Base-by-base conservation (phyloP, 2,329 filamentous ascomycete genomes). In the Talaromyces sp. region DNA sequence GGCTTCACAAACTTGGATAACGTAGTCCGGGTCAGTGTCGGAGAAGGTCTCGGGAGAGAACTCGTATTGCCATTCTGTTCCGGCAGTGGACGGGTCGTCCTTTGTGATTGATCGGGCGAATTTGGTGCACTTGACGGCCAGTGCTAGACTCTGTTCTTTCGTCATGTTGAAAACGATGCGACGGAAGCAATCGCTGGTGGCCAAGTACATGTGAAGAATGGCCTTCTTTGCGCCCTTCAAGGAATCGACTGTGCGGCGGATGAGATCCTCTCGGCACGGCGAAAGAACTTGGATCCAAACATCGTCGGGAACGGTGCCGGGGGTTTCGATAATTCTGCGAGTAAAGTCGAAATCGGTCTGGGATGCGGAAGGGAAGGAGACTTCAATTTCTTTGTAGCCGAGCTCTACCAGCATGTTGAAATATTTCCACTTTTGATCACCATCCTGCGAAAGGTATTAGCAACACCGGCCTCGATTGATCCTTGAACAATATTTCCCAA, bases 261-360 rank as follows among this genome's bases (percentile, higher is more conserved):
- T 97, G 74, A 98, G 88, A 76, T 98, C 94, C 75, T 92, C 89
- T 70, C 94, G 89, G 77, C 93, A 98, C 5, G 94, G 94, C 5
- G 92, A 93, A 60, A 98, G 88, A 62, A 97, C 94, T 77, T 97
- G 93, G 66, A 98, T 83, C 84, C 86, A 93, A 64, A 97, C 93
- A 78, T 97, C 93, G 75, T 95, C 92, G 63, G 93, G 93, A 8
- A 93, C 87, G 15, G 88, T 85, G 47, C 91, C 92, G 11, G 91
- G 91, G 1, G 92, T 96, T 73, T 96, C 89, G 69, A 97, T 88
- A 70, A 98, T 83, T 73, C 89, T 88, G 70, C 92, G 86, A 47
- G 93, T 97, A 76, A 98, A 98, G 82, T 97, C 92, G 82, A 93
- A 98, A 81, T 98, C 95, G 74, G 91, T 97, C 76, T 96, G 90